phyloP scores from a whole-genome alignment of 2,329 filamentous ascomycete genomes.

The Cladosporium cucumerinum region DNA sequence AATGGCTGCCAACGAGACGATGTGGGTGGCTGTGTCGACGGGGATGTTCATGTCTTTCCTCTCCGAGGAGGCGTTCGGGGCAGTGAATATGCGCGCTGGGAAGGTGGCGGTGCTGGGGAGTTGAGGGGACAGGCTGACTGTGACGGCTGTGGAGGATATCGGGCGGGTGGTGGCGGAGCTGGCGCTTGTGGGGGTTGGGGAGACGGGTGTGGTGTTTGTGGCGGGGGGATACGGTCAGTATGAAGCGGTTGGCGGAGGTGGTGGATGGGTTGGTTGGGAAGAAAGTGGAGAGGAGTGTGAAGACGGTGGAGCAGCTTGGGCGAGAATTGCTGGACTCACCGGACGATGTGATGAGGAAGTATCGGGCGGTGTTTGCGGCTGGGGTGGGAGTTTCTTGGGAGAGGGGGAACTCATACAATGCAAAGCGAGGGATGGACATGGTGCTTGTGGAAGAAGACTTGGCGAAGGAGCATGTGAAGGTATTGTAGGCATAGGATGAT shows the following conservation, averaged over 20 bases:
- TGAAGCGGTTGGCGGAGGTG: constrained; percentile 48
- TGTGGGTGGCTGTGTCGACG: constrained; percentile 63
- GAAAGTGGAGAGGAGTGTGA: constrained; percentile 49
- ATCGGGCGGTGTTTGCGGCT: constrained; percentile 59
- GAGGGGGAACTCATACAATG: constrained; percentile 52
- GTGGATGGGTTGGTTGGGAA: constrained; percentile 45
- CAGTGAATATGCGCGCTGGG: constrained; percentile 50
- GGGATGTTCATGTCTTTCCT: constrained; percentile 70
- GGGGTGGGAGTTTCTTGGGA: constrained; percentile 60
- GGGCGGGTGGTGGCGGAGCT: constrained; percentile 58
- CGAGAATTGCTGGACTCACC: constrained; percentile 48
- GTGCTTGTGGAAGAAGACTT: constrained; percentile 44
- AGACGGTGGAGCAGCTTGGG: constrained; percentile 47
- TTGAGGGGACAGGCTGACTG: constrained; percentile 61
- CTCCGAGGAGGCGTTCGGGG: constrained; percentile 60
- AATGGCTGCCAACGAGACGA: no score
- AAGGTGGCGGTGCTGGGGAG: constrained; percentile 49
- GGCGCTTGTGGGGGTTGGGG: constrained; percentile 41
- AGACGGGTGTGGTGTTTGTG: constrained; percentile 52
- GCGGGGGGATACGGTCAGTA: constrained; percentile 64
- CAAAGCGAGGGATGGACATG: constrained; percentile 46
- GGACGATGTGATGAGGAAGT: constrained; percentile 54
- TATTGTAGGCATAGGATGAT: neutral
- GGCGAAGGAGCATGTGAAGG: constrained; percentile 23
- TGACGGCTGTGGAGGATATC: constrained; percentile 63